phyloP scores from a whole-genome alignment of 805 yeast genomes.

The Lipomyces chichibuensis region DNA sequence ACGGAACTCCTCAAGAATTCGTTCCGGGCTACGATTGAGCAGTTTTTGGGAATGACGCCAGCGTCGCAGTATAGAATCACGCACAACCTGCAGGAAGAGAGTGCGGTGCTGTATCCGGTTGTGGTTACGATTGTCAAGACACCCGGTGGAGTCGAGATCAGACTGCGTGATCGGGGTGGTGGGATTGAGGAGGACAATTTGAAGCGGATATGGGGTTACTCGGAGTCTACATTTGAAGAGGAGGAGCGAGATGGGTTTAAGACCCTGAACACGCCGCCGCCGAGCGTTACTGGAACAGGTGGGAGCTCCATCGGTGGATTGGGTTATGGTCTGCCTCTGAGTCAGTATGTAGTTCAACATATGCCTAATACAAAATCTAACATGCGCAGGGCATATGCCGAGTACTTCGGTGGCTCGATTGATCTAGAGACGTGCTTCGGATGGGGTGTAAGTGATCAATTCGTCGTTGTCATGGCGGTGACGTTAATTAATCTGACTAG shows the following conservation, averaged over 20 bases:
- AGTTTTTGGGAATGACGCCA: conserved; percentile 34
- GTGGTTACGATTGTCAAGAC: conserved; percentile 53
- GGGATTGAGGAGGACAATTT: conserved; percentile 76
- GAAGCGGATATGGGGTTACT: conserved; percentile 76
- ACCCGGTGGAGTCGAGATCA: conserved; percentile 57
- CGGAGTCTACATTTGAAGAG: conserved; percentile 75
- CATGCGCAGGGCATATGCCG: conserved; percentile 61
- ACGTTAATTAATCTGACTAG: conserved; percentile 10
- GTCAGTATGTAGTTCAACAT: conserved; percentile 40
- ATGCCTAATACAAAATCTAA: not conserved
- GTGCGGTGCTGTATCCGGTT: conserved; percentile 44
- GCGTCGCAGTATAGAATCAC: conserved; percentile 16
- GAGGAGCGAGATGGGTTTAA: conserved; percentile 54
- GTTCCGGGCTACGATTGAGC: conserved; percentile 84
- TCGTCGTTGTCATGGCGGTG: not conserved
- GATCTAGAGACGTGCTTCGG: conserved; percentile 73
- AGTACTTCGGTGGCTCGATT: conserved; percentile 70
- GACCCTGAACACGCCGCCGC: conserved; percentile 69
- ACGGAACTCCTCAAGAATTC: conserved; percentile 88
- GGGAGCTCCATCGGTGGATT: conserved; percentile 82
- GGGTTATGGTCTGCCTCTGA: conserved; percentile 93
- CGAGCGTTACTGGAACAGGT: conserved; percentile 54
- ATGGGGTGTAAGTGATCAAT: conserved; percentile 52
- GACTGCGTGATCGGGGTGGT: conserved; percentile 85
- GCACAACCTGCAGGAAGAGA: conserved; percentile 35